Conservation (phyloP, 495 filamentous ascomycete species). For the Cairneyella variabilis region DNA sequence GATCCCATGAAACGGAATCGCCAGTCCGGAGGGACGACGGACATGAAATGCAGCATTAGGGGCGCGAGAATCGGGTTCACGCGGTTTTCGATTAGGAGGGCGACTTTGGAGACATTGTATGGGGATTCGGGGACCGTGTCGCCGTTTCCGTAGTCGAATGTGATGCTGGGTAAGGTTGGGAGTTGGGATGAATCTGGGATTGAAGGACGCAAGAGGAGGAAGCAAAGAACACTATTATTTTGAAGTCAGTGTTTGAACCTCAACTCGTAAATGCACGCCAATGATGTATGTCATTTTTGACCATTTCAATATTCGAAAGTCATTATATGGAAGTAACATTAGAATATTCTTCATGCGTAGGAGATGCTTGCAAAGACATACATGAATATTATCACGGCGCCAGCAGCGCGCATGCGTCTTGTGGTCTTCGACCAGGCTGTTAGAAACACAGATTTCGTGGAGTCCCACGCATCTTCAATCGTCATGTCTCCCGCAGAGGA, state of each 20-base stretch:
- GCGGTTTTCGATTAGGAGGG: constrained; percentile 47
- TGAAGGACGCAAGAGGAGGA: constrained; percentile 16
- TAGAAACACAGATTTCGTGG: constrained; percentile 19
- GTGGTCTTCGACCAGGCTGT: constrained; percentile 31
- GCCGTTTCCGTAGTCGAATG: constrained; percentile 29
- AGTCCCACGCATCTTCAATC: constrained; percentile 26
- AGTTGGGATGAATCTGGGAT: constrained; percentile 24
- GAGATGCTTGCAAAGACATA: constrained; percentile 11
- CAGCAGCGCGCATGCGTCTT: constrained; percentile 29
- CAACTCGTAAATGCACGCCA: too few relatives aligned
- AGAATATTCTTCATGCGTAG: not conserved
- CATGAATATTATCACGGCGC: constrained; percentile 28
- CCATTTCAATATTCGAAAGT: too few relatives aligned
- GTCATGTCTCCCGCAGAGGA: constrained; percentile 23
- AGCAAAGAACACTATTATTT: constrained; percentile 10
- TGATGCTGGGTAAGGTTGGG: constrained; percentile 29
- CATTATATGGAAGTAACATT: not conserved
- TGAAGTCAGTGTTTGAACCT: not conserved
- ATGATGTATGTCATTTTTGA: too few relatives aligned
- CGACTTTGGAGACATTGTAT: constrained; percentile 45
- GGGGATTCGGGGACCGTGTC: constrained; percentile 27
- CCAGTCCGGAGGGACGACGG: constrained; percentile 50
- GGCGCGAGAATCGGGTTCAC: constrained; percentile 39
- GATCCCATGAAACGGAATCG: constrained; percentile 50
- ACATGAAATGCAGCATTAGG: constrained; percentile 46